Conservation (phyloP, 148 eudicot species). For the Amaranthus cruentus region DNA sequence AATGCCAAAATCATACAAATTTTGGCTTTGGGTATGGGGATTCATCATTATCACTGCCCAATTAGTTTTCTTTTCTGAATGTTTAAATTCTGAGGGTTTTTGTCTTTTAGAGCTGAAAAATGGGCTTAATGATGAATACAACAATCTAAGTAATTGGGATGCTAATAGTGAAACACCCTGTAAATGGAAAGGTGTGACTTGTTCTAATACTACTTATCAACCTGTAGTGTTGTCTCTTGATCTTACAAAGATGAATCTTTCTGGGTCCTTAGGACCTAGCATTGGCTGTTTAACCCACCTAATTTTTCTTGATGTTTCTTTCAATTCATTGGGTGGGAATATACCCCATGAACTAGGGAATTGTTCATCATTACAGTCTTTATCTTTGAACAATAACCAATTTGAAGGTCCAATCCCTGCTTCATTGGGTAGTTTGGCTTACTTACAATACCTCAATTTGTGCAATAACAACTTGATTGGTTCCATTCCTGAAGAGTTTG, state of each 20-base stretch:
- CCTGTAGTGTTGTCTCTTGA: slow-evolving; percentile 57
- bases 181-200: slow-evolving; percentile 74
- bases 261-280: slow-evolving; percentile 61
- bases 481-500: slow-evolving; percentile 67
- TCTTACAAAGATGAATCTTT: slow-evolving; percentile 56
- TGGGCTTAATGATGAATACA: slow-evolving; percentile 39
- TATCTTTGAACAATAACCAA: slow-evolving; percentile 57
- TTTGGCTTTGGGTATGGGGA: slow-evolving; percentile 20
- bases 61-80: slow-evolving; percentile 40
- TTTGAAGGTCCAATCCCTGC: slow-evolving; percentile 66
- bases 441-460: slow-evolving; percentile 53
- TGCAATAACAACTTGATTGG: slow-evolving; percentile 84
- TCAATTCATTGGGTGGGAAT: slow-evolving; percentile 46
- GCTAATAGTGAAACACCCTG: slow-evolving; percentile 68
- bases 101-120: slow-evolving; percentile 64
- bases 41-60: slow-evolving; percentile 28
- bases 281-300: slow-evolving; percentile 61
- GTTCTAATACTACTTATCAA: slow-evolving; percentile 31
- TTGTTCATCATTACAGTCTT: slow-evolving; percentile 45
- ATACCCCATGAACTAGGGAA: slow-evolving; percentile 70
- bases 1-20: slow-evolving; percentile 40
- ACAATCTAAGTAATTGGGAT: slow-evolving; percentile 57
- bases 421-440: slow-evolving; percentile 55
- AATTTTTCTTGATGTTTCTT: slow-evolving; percentile 44
- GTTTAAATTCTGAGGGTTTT: slow-evolving; percentile 69